phyloP scores from a whole-genome alignment of 768 basidiomycete species.

The Boletus huronensis region DNA sequence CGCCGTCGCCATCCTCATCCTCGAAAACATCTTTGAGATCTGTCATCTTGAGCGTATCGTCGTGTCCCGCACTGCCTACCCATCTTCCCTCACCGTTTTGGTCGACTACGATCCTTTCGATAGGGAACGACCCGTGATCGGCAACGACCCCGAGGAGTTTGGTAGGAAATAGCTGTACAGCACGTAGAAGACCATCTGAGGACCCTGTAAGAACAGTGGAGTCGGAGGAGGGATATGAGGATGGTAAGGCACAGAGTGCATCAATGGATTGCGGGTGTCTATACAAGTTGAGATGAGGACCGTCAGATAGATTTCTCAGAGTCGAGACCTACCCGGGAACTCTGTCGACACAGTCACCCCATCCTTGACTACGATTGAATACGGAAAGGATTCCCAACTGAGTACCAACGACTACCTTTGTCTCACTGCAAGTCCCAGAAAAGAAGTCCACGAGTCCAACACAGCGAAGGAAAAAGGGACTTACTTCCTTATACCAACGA shows the following conservation, averaged over 20 bases:
- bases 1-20: slow-evolving; percentile 29
- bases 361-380: slow-evolving; percentile 84
- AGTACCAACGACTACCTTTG: slow-evolving; percentile 85
- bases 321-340: slow-evolving; percentile 65
- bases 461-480: slow-evolving; percentile 16
- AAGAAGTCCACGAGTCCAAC: neutral
- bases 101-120: slow-evolving; percentile 79
- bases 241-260: slow-evolving; percentile 72
- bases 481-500: slow-evolving; percentile 80
- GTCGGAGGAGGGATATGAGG: slow-evolving; percentile 56
- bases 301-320: neutral
- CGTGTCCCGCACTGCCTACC: slow-evolving; percentile 93
- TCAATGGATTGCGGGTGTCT: slow-evolving; percentile 93
- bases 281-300: slow-evolving; percentile 14
- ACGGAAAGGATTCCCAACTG: slow-evolving; percentile 86
- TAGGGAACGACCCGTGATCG: slow-evolving; percentile 88
- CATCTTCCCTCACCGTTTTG: slow-evolving; percentile 61
- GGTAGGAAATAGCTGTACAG: slow-evolving; percentile 83
- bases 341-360: slow-evolving; percentile 90
- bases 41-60: slow-evolving; percentile 80
- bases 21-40: slow-evolving; percentile 76
- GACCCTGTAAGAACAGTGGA: slow-evolving; percentile 84
- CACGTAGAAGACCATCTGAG: slow-evolving; percentile 86
- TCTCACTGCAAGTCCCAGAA: slow-evolving; percentile 41
- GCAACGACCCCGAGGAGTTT: slow-evolving; percentile 87